Evolutionary conservation across 176 grass and related monocot genomes (phyloP), one percentile per base, ranked within the genome.

Genomic region (Juncus inflexus): DNA sequence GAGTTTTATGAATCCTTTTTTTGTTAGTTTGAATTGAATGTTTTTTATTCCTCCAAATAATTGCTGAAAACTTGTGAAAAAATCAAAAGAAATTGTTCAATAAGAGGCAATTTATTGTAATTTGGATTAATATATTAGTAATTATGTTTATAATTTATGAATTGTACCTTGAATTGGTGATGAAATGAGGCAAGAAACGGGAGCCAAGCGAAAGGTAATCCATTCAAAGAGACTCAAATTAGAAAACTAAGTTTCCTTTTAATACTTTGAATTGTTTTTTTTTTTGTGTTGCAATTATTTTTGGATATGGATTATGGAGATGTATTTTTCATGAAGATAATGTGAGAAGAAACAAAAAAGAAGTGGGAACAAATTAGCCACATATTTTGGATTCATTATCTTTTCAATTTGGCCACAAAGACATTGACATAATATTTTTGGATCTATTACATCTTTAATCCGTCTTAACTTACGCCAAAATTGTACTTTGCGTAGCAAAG

Each of bases 241-340:
- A 45, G 42, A 38, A 9, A 52, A 77, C 42, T 16, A 52, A 55
- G 40, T 51, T 13, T 70, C 36, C 1, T 7, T 49, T 45, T 81
- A 79, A 12, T 70, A 19, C 56, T 70, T 70, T 52, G 37, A 14
- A 42, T 41, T 79, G 75, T 7, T 57, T 40, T 64, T 7, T 51
- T 40, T 64, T 57, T 13, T 62, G 41, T 58, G 52, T 59, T 40
- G 57, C 63, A 68, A 42, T 50, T 55, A 54, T 14, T 73, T 83
- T 76, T 63, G 79, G 58, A 60, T 72, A 61, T 52, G 64, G 15
- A 61, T 61, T 37, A 83, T 87, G 79, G 73, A 87, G 43, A 81
- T 88, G 90, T 96, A 86, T 88, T 76, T 42, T 47, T 80, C 57
- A 76, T 83, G 74, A 70, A 82, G 87, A 86, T 83, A 75, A 79